Evolutionary conservation across 2,329 filamentous ascomycete genomes (phyloP), one percentile per base, ranked within the genome.

Genomic region (Aspergillus pseudotamarii): DNA sequence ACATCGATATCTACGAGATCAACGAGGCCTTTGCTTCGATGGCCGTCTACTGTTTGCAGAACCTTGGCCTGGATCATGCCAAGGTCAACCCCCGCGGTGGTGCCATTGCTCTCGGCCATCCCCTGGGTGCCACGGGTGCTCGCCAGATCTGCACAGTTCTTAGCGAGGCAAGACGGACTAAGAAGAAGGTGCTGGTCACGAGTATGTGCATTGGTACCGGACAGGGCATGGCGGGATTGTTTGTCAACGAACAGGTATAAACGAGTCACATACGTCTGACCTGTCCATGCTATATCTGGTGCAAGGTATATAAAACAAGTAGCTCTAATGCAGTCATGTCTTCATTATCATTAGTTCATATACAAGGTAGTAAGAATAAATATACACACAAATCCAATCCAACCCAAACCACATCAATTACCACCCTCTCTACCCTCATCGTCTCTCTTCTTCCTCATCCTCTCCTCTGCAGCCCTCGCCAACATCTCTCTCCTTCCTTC

Each of bases 11-110:
- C 41, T 85, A 94, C 71, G 95, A 98, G 85, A 81, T 99, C 75
- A 99, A 99, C 83, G 95, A 99, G 85, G 95, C 95, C 1, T 99
- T 99, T 74, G 94, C 94, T 26, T 95, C 91, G 58, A 98, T 98
- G 95, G 94, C 93, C 1, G 94, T 97, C 34, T 98, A 97, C 86
- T 97, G 93, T 81, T 82, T 91, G 60, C 85, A 93, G 72, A 87
- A 94, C 79, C 73, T 83, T 11, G 72, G 87, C 73, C 60, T 88
- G 78, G 85, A 89, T 66, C 81, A 87, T 58, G 88, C 87, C 21
- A 90, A 87, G 80, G 89, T 98, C n/a, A 98, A 98, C 80, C 93
- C 93, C 0, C 91, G 95, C 64, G 94, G 94, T 60, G 94, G 94
- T 38, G 94, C 94, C 2, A 97, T 97, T 78, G 94, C 94, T 9